Percentiles rank a stretch among this genome's conserved stretches.
Conservation (phyloP, 2,329 filamentous ascomycete species). For the Xylaria digitata region DNA sequence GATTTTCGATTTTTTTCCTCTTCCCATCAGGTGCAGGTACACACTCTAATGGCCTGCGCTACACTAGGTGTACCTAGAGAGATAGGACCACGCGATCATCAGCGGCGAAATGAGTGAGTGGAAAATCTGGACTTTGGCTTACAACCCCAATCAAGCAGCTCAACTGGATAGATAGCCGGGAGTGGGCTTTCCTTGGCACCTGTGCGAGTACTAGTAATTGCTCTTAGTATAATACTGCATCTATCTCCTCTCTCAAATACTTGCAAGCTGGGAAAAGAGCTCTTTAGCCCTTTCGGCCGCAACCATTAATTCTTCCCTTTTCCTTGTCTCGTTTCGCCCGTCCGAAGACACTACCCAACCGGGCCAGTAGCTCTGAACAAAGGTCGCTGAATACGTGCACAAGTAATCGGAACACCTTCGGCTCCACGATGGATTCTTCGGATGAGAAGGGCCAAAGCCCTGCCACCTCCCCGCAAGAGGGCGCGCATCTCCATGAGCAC, state of each 20-base stretch:
- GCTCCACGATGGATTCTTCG: slow-evolving; percentile 38
- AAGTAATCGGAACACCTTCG: background rate
- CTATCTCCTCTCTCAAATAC: slow-evolving; percentile 18
- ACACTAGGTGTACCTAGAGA: slow-evolving; percentile 1
- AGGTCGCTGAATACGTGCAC: slow-evolving; percentile 1
- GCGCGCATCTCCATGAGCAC: slow-evolving; percentile 48
- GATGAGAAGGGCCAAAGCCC: slow-evolving; percentile 43
- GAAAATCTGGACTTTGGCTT: slow-evolving; percentile 20
- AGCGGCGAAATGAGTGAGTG: slow-evolving; percentile 25
- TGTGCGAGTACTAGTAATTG: slow-evolving; percentile 9
- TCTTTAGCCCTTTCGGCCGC: slow-evolving; percentile 30
- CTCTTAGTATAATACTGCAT: slow-evolving; percentile 30
- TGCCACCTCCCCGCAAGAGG: slow-evolving; percentile 41
- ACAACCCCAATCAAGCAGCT: slow-evolving; percentile 35
- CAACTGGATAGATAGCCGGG: slow-evolving; percentile 20
- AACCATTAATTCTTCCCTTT: slow-evolving; percentile 23
- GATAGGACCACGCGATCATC: slow-evolving; percentile 41
- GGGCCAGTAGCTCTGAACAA: slow-evolving; percentile 18
- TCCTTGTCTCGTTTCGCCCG: slow-evolving; percentile 23
- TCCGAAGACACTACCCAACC: slow-evolving; percentile 27
- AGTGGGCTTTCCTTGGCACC: slow-evolving; percentile 26
- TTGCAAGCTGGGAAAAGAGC: background rate
- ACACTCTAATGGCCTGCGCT: too few species aligned
- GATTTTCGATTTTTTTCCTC: slow-evolving; percentile 30
- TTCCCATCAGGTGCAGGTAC: too few species aligned